Evolutionary conservation across 2,329 filamentous ascomycete species (phyloP).

Genomic region (Chaetomium strumarium): DNA sequence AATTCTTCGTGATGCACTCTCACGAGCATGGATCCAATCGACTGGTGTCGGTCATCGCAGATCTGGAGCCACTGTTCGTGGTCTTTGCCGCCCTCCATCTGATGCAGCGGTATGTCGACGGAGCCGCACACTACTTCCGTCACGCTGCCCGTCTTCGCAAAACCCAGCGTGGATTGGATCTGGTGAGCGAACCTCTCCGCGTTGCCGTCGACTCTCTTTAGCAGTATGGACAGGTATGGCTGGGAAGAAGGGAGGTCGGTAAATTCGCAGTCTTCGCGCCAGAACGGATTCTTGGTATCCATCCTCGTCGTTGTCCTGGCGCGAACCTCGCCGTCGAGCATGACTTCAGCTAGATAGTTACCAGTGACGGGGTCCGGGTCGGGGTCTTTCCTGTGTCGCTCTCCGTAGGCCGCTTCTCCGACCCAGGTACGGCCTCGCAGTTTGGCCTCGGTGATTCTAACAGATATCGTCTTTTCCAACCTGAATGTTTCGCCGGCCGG

Average conservation of each 20-base stretch:
- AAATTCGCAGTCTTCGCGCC: constrained; percentile 77
- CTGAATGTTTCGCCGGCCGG: constrained; percentile 49
- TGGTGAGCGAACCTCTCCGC: constrained; percentile 42
- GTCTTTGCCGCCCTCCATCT: constrained; percentile 69
- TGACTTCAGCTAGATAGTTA: constrained; percentile 73
- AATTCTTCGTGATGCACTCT: constrained; percentile 81
- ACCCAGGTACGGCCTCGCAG: constrained; percentile 37
- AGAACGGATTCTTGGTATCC: constrained; percentile 70
- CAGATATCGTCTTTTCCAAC: constrained; percentile 53
- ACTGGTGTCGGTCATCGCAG: constrained; percentile 67
- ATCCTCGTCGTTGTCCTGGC: constrained; percentile 67
- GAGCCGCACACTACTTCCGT: constrained; percentile 57
- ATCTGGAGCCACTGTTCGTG: constrained; percentile 86
- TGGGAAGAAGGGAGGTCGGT: constrained; percentile 63
- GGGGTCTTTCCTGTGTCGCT: constrained; percentile 27
- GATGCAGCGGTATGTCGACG: constrained; percentile 77
- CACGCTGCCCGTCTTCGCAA: constrained; percentile 38
- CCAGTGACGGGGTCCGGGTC: constrained; percentile 48
- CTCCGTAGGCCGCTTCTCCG: constrained; percentile 27
- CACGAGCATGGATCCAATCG: constrained; percentile 77
- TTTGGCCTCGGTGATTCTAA: constrained; percentile 59
- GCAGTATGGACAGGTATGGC: constrained; percentile 62
- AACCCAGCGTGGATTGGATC: constrained; percentile 37
- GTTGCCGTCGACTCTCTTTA: constrained; percentile 59
- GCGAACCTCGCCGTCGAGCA: constrained; percentile 72